phyloP scores from a whole-genome alignment of 441 rosid genomes.

The Viola pubescens region DNA sequence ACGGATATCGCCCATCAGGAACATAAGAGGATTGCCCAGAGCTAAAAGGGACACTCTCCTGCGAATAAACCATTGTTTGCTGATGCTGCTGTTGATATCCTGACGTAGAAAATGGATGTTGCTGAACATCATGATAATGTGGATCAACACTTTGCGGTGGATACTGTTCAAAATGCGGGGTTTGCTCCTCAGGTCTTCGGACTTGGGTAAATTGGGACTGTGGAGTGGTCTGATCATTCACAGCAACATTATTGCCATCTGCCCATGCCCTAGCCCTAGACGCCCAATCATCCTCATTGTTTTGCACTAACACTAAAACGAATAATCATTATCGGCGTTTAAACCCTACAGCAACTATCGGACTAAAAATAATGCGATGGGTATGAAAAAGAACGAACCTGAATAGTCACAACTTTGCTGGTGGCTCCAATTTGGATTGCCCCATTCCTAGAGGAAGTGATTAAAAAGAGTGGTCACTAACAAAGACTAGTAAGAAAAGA shows the following conservation, averaged over 20 bases:
- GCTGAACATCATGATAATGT: conserved; percentile 52
- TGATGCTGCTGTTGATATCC: conserved; percentile 53
- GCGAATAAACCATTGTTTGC: conserved; percentile 38
- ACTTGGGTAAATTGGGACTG: conserved; percentile 41
- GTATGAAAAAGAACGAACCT: conserved; percentile 23
- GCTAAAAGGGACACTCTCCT: conserved; percentile 32
- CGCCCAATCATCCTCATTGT: conserved; percentile 80
- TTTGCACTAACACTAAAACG: conserved; percentile 36
- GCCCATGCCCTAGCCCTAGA: conserved; percentile 97
- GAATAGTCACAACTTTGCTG: conserved; percentile 54
- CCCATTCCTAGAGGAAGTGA: conserved; percentile 54
- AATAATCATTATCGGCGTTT: conserved; percentile 14
- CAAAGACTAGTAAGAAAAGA: not conserved
- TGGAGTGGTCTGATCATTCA: conserved; percentile 49
- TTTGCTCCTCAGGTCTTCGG: conserved; percentile 46
- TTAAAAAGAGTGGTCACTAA: not conserved
- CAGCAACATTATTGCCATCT: conserved; percentile 44
- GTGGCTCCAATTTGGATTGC: conserved; percentile 54
- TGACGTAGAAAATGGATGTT: conserved; percentile 34
- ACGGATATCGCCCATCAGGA: conserved; percentile 39
- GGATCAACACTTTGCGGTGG: conserved; percentile 37
- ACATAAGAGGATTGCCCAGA: conserved; percentile 32
- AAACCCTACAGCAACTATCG: conserved; percentile 2
- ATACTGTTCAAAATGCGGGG: conserved; percentile 40
- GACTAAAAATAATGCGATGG: not conserved